These are phyloP conservation scores for Spathaspora passalidarum DNA, from an alignment of 805 yeast species.

Conservation along the genomic window DNA sequence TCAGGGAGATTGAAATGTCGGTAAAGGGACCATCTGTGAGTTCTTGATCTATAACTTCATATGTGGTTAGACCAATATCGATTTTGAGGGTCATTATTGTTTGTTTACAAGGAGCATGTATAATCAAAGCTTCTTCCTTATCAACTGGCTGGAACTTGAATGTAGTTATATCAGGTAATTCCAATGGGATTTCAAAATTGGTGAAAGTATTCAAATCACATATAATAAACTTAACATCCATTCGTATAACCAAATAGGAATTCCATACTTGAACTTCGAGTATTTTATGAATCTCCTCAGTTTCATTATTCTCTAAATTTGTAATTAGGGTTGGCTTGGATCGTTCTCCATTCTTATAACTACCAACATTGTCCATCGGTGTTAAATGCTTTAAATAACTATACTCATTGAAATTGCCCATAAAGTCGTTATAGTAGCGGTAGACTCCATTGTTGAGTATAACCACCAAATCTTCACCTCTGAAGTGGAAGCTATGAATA, in stretches of 20 bases:
- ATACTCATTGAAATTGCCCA: slow-evolving; percentile 62
- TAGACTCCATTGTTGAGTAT: slow-evolving; percentile 51
- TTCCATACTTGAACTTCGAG: slow-evolving; percentile 30
- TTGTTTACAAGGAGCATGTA: slow-evolving; percentile 23
- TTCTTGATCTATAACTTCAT: slow-evolving; percentile 32
- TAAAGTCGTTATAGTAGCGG: slow-evolving; percentile 61
- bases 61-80: slow-evolving; percentile 18
- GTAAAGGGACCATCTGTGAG: slow-evolving; percentile 51
- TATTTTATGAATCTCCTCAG: slow-evolving; percentile 27
- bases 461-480: slow-evolving; percentile 53
- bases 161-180: slow-evolving; percentile 20
- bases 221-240: slow-evolving; percentile 31
- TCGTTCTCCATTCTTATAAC: slow-evolving; percentile 10
- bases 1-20: slow-evolving; percentile 47
- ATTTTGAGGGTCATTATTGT: slow-evolving; percentile 26
- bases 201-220: slow-evolving; percentile 38
- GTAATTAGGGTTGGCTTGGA: slow-evolving; percentile 17
- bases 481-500: slow-evolving; percentile 51
- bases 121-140: slow-evolving; percentile 12
- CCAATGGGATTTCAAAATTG: slow-evolving; percentile 36
- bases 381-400: slow-evolving; percentile 19
- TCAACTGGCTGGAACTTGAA: slow-evolving; percentile 12
- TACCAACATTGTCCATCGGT: slow-evolving; percentile 12
- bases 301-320: slow-evolving; percentile 29
- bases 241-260: slow-evolving; percentile 43